Evolutionary conservation across 441 rosid species (phyloP).

Genomic region (Erodium texanum): DNA sequence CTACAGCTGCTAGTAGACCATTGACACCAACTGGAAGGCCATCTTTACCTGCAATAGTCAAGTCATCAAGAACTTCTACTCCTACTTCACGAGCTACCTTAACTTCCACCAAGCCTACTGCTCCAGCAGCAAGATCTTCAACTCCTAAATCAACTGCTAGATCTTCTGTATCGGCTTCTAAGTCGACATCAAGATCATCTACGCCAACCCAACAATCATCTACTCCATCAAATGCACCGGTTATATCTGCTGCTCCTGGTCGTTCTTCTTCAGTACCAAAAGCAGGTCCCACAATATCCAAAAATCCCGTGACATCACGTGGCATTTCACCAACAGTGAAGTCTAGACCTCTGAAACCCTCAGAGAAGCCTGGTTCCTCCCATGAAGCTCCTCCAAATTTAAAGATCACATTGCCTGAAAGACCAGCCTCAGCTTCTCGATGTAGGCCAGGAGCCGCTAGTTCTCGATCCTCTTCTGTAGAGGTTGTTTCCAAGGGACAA

Average conservation of each 20-base stretch:
- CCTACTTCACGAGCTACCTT: slow-evolving; percentile 46
- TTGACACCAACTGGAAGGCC: slow-evolving; percentile 51
- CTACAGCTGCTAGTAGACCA: slow-evolving; percentile 29
- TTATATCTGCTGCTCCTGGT: slow-evolving; percentile 27
- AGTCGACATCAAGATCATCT: slow-evolving; percentile 29
- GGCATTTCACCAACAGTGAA: slow-evolving; percentile 38
- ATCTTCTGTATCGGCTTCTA: slow-evolving; percentile 30
- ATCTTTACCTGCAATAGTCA: slow-evolving; percentile 28
- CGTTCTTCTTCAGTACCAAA: slow-evolving; percentile 49
- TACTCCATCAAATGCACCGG: slow-evolving; percentile 26
- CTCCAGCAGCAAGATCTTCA: slow-evolving; percentile 37
- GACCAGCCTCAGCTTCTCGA: slow-evolving; percentile 60
- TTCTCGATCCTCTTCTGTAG: slow-evolving; percentile 32
- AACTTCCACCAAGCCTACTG: slow-evolving; percentile 34
- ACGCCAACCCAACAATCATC: slow-evolving; percentile 36
- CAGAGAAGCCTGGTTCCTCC: slow-evolving; percentile 46
- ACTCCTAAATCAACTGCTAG: slow-evolving; percentile 47
- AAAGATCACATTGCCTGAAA: slow-evolving; percentile 38
- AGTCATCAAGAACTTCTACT: slow-evolving; percentile 48
- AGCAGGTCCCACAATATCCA: slow-evolving; percentile 29
- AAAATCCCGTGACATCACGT: slow-evolving; percentile 35
- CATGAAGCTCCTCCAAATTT: slow-evolving; percentile 45
- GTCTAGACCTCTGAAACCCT: slow-evolving; percentile 47
- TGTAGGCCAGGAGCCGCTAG: slow-evolving; percentile 38
- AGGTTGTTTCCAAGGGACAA: slow-evolving; percentile 31